phyloP scores from a whole-genome alignment of 1,139 yeast species.

The Yamadazyma pseudoaaseri region DNA sequence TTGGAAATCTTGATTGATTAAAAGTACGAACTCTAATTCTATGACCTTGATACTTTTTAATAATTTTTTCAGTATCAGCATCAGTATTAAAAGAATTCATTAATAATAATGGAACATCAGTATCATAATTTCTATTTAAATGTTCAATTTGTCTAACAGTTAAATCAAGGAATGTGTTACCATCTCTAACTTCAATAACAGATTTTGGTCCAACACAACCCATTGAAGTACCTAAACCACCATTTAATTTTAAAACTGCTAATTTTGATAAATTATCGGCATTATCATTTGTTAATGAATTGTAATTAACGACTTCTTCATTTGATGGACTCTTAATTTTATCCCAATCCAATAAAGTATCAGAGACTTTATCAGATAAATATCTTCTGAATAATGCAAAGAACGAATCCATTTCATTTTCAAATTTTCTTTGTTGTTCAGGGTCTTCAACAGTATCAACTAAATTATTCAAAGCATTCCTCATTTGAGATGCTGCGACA shows the following conservation, averaged over 20 bases:
- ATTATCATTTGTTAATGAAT: constrained; percentile 39
- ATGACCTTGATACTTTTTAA: constrained; percentile 95
- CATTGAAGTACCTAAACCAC: constrained; percentile 99
- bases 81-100: constrained; percentile 99
- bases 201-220: constrained; percentile 99
- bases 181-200: constrained; percentile 97
- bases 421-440: constrained; percentile 62
- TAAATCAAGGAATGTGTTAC: constrained; percentile 92
- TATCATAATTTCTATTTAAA: constrained; percentile 84
- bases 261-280: constrained; percentile 66
- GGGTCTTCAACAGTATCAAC: constrained; percentile 75
- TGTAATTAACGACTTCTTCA: constrained; percentile 85
- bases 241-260: constrained; percentile 94
- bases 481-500: constrained; percentile 97
- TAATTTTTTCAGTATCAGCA: constrained; percentile 90
- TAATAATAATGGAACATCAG: constrained; percentile 92
- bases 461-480: constrained; percentile 87
- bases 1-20: constrained; percentile 95
- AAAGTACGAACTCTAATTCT: constrained; percentile 93
- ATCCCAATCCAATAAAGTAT: constrained; percentile 88
- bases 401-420: constrained; percentile 92
- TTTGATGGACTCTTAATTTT: constrained; percentile 85
- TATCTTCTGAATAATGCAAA: constrained; percentile 93
- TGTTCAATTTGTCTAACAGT: constrained; percentile 97
- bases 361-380: constrained; percentile 84